Evolutionary conservation across 1,284 basidiomycete species (phyloP), one percentile per base, ranked within the genome.

Genomic region (Cutaneotrichosporon spelunceum): DNA sequence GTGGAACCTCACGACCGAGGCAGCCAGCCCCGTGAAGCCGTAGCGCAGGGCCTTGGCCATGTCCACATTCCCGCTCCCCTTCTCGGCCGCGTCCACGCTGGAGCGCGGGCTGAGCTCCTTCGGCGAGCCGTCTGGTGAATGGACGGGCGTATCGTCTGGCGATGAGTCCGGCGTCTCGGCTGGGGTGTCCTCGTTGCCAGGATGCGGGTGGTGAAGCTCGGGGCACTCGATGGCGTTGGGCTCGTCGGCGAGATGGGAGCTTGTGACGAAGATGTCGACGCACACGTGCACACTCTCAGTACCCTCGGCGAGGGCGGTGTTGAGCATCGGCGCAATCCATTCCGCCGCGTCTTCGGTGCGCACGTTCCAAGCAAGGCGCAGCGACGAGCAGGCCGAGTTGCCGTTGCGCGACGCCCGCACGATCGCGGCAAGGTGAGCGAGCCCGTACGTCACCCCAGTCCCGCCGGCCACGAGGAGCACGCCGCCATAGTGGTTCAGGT

Each of bases 391-490:
- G 21, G 67, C 63, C 10, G 68, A 67, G 29, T 61, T 62, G 8
- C 70, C 71, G n/a, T 65, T 45, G 27, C 63, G 63, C 29, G 68
- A 68, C 14, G 70, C 67, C 13, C 57, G 48, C 14, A 76, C 63
- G 34, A 74, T 67, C 24, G 68, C 60, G 5, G 71, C 66, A 14
- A 77, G 60, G 54, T 73, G 68, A 2, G 74, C 57, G 3, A 73
- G 58, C 4, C 69, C 72, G 59, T 71, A 74, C 2, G 75, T 70
- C 23, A 78, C 67, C 30, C 77, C 77, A 0, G 75, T 75, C 23
- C 77, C 77, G 47, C 76, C 76, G 44, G 73, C 67, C 39, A 79
- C 57, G 52, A 79, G 67, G 30, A 79, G 44, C 19, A 75, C 68
- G 7, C 66, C 65, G 53, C 75, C 69, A 50, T 69, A 73, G 14